Base-by-base conservation (phyloP, 495 filamentous ascomycete species). In the Darksidea phi region DNA sequence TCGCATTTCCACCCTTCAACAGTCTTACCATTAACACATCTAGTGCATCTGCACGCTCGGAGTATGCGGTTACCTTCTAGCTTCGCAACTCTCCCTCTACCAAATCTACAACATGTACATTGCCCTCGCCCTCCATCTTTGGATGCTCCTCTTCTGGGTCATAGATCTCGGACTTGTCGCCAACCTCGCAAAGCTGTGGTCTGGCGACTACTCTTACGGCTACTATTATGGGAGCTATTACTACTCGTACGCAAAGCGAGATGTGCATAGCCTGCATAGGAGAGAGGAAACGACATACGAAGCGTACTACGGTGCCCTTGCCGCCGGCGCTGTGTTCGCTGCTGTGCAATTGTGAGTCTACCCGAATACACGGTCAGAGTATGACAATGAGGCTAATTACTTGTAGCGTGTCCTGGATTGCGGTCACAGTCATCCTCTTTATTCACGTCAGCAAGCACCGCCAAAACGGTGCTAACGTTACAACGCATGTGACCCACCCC, bases 121-220 rank as follows among this genome's bases (percentile, higher is more conserved):
- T 18, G 25, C 53, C 21, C 54, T 67, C 25, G 64, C 37, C 11
- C 21, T 55, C 21, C 45, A 67, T 41, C 32, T 56, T 45, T 56
- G 17, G 42, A 67, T 67, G 64, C 15, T 67, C 26, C 53, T 67
- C 32, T 67, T 67, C 32, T 67, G 64, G 64, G 49, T 67, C 23
- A 47, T 67, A 3, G 53, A 67, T 17, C 54, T 67, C 11, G 58
- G 58, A 17, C 59, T 67, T 24, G 59, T 63, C 32, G 64, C 64
- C 2, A 67, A 59, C 36, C 59, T 67, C 13, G 64, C 64, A 0
- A 7, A 25, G 17, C 11, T 63, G 17, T 67, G 58, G 58, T 18
- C 48, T 3, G 21, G 4, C 41, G 18, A n/a, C 18, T n/a, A 4
- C 1, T 0, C 38, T 47, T 28, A 24, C 24, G 17, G 23, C 5